phyloP scores from a whole-genome alignment of 1,284 basidiomycete species.

The Golubevia pallescens region DNA sequence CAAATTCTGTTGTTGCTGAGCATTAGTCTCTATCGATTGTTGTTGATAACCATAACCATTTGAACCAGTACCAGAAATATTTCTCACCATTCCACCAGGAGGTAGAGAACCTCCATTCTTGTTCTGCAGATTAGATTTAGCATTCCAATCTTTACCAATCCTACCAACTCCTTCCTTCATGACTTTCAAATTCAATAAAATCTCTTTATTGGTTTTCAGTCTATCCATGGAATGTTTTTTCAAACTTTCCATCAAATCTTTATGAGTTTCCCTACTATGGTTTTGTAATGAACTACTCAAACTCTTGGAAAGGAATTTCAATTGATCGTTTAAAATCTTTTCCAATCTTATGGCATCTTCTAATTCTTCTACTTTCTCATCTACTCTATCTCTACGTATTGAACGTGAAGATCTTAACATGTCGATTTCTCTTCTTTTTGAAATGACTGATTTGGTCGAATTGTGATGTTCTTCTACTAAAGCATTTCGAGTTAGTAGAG shows the following conservation, averaged over 20 bases:
- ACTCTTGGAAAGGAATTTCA: constrained; percentile 27
- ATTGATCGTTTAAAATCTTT: constrained; percentile 26
- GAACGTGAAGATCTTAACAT: constrained; percentile 30
- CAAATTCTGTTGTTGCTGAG: no score
- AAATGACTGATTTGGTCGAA: constrained; percentile 32
- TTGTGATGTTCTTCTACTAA: constrained; percentile 52
- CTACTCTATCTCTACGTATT: constrained; percentile 34
- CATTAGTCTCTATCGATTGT: no score
- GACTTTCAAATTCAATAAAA: constrained; percentile 27
- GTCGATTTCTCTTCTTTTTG: constrained; percentile 43
- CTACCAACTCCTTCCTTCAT: constrained; percentile 18
- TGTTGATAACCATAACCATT: no score
- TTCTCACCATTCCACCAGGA: no score
- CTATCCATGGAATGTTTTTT: constrained; percentile 40
- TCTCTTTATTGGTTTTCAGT: constrained; percentile 22
- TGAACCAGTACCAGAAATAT: no score
- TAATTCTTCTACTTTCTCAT: constrained; percentile 41
- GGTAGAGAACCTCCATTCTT: no score
- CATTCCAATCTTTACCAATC: constrained; percentile 8
- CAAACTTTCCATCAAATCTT: constrained; percentile 41
- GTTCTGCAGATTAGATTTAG: not conserved
- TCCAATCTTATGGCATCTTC: constrained; percentile 17
- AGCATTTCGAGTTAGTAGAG: constrained; percentile 48
- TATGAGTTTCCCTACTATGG: constrained; percentile 46
- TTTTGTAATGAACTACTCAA: constrained; percentile 38